Evolutionary conservation across 2,329 filamentous ascomycete species (phyloP).

Genomic region (Triangularia setosa): DNA sequence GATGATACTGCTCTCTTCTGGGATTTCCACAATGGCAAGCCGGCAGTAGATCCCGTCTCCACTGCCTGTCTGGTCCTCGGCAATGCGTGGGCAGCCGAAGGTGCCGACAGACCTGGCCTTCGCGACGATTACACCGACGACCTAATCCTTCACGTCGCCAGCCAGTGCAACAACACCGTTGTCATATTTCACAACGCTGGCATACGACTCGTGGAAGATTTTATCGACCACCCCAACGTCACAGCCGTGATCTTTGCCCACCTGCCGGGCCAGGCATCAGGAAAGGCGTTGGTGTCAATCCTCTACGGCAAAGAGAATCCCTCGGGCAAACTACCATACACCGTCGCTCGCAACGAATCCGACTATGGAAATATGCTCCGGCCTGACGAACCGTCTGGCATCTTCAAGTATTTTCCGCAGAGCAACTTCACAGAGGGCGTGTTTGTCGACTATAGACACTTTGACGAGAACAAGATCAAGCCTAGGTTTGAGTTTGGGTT

Average conservation of each 20-base stretch:
- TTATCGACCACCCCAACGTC: conserved; percentile 60
- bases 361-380: conserved; percentile 50
- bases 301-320: conserved; percentile 55
- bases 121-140: conserved; percentile 63
- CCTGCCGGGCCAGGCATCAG: conserved; percentile 61
- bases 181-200: conserved; percentile 65
- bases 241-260: conserved; percentile 62
- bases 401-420: conserved; percentile 49
- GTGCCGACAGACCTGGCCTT: conserved; percentile 58
- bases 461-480: conserved; percentile 45
- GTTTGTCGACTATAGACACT: conserved; percentile 53
- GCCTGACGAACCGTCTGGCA: conserved; percentile 43
- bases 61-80: conserved; percentile 67
- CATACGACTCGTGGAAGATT: conserved; percentile 55
- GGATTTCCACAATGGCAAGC: conserved; percentile 50
- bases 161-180: conserved; percentile 57
- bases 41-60: conserved; percentile 45
- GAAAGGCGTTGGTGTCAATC: conserved; percentile 50
- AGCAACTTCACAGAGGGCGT: conserved; percentile 50
- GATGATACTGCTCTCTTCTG: conserved; percentile 57
- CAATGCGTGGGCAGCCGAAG: conserved; percentile 70
- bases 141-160: conserved; percentile 54
- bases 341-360: conserved; percentile 51
- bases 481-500: conserved; percentile 55
- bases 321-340: conserved; percentile 59